Conservation (phyloP, 495 filamentous ascomycete genomes). For the Podospora appendiculata region DNA sequence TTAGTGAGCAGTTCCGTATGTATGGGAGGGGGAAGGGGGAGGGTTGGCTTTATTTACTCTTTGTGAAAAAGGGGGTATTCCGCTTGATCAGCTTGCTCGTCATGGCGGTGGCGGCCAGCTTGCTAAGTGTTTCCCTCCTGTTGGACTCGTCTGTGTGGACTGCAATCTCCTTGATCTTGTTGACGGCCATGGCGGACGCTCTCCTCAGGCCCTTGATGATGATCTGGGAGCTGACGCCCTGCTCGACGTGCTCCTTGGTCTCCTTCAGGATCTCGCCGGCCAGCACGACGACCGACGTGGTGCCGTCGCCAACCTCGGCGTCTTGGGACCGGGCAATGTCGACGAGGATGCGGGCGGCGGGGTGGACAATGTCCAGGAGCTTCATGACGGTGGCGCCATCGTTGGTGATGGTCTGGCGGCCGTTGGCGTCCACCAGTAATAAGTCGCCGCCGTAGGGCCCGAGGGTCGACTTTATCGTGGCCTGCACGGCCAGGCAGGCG, state of each 20-base stretch:
- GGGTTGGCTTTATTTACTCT: slow-evolving; percentile 56
- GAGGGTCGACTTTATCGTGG: slow-evolving; percentile 87
- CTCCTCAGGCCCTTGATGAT: slow-evolving; percentile 94
- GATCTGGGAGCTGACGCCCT: slow-evolving; percentile 92
- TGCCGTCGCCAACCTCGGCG: slow-evolving; percentile 96
- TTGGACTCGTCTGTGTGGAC: slow-evolving; percentile 79
- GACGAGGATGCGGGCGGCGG: slow-evolving; percentile 93
- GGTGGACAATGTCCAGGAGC: slow-evolving; percentile 97
- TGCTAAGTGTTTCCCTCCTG: slow-evolving; percentile 79
- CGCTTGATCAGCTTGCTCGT: slow-evolving; percentile 98
- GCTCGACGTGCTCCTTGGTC: slow-evolving; percentile 88
- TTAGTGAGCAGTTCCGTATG: neutral
- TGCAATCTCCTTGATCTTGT: slow-evolving; percentile 97
- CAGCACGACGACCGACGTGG: slow-evolving; percentile 91
- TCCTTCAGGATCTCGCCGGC: slow-evolving; percentile 97
- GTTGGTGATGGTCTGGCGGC: slow-evolving; percentile 94
- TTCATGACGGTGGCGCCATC: slow-evolving; percentile 99
- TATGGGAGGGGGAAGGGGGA: too few relatives aligned
- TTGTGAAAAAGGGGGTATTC: slow-evolving; percentile 94
- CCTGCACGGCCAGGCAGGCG: slow-evolving; percentile 94
- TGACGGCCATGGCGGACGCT: slow-evolving; percentile 86
- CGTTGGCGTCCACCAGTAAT: slow-evolving; percentile 90
- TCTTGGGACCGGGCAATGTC: slow-evolving; percentile 99
- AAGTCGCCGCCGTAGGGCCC: slow-evolving; percentile 98
- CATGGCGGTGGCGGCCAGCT: slow-evolving; percentile 95